These are phyloP conservation scores for Helianthus tuberosus DNA, from an alignment of 129 eudicot genomes.

Conservation along the genomic window DNA sequence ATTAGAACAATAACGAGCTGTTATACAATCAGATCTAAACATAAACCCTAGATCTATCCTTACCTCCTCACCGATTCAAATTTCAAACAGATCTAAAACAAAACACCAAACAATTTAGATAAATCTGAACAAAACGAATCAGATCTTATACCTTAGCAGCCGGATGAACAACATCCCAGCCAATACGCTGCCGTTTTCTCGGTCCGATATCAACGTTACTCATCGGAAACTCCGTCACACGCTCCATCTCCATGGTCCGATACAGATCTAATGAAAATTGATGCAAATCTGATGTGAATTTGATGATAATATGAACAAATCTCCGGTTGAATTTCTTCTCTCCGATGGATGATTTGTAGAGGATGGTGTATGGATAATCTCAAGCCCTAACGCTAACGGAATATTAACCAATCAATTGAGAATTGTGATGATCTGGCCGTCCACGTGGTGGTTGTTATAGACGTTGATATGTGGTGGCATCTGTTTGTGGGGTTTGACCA, in stretches of 20 bases:
- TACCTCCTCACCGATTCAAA: conserved; percentile 24
- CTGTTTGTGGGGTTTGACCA: neutral
- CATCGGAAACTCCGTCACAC: conserved; percentile 33
- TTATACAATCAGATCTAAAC: neutral
- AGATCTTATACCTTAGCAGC: conserved; percentile 19
- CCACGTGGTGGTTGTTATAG: conserved; percentile 3
- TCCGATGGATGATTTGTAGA: no score
- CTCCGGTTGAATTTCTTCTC: no score
- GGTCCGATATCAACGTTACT: conserved; percentile 28
- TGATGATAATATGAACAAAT: no score
- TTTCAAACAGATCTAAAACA: conserved; percentile 11
- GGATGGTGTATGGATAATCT: neutral
- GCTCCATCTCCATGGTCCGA: conserved; percentile 33
- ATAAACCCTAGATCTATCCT: neutral
- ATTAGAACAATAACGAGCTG: neutral
- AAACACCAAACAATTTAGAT: neutral
- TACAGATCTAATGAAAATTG: neutral
- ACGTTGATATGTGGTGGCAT: conserved; percentile 13
- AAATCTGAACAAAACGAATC: conserved; percentile 9
- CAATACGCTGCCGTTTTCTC: conserved; percentile 31
- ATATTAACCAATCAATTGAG: neutral
- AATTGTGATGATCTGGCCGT: conserved; percentile 11
- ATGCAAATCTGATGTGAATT: no score
- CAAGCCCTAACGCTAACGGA: conserved; percentile 20
- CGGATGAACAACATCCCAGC: conserved; percentile 33